Base-by-base conservation (phyloP, 345 rosid genomes). In the Salix udensis region DNA sequence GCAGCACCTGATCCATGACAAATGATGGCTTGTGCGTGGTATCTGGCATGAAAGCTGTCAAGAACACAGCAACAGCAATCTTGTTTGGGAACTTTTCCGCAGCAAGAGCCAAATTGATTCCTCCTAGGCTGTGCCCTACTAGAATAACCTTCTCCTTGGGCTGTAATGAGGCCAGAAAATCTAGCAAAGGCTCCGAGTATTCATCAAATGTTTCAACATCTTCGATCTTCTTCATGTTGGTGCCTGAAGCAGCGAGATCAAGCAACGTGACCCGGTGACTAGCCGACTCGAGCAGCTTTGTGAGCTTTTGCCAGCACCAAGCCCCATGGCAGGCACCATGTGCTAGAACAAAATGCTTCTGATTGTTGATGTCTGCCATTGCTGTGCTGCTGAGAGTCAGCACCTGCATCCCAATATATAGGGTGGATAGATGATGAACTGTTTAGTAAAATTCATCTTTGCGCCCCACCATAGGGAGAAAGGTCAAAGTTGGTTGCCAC, bases 251-350 rank as follows among this genome's bases (percentile, higher is more conserved):
- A 16, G 81, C 82, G 31, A 85, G 65, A 73, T 87, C 88, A 1
- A 85, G 24, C 39, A 79, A 76, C 19, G 88, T 84, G 81, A 77
- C 88, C 2, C 30, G 60, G 82, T 82, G 85, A 64, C 88, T 87
- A 2, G 75, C 37, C 2, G 79, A 69, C 70, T 83, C 72, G 1
- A 87, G 85, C 23, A 82, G 71, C n/a, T 82, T 65, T 71, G 75
- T 72, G 16, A 84, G 39, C 80, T 84, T 84, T 83, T 84, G 77
- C 88, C 87, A 87, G 65, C 84, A 77, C 88, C 90, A 84, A 1
- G 84, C 90, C 3, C 87, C 88, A 40, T 78, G 85, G 62, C 88
- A 60, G 3, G 86, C 81, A 3, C 90, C 88, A 46, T 88, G 90
- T 31, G 86, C 86, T 13, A 86, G 67, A 16, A 88, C 83, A 65